Base-by-base conservation (phyloP, 768 basidiomycete species). In the Kwoniella sp. region DNA sequence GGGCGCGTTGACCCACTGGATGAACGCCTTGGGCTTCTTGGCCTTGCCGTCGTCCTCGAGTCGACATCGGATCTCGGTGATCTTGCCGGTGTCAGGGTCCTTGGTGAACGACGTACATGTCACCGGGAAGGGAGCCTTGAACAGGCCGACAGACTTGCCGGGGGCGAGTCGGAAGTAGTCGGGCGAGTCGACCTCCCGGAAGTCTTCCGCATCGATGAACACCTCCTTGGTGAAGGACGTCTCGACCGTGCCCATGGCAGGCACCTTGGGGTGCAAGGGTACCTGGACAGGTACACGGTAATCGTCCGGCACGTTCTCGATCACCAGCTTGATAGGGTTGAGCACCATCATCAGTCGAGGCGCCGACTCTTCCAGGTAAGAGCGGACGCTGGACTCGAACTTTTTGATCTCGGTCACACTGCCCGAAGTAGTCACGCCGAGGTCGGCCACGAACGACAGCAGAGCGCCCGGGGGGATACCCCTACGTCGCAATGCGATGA, bases 151-250 rank as follows among this genome's bases (percentile, higher is more conserved):
- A 0, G 90, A 89, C 78, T 96, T 96, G 39, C 92, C 92, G 6
- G 95, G 95, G 14, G 93, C 89, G 39, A 99, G 84, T 34, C 95
- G 85, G 83, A 92, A 98, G 76, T 95, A 99, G 70, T 98, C 92
- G 20, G 89, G 88, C 9, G 70, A 64, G 68, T 93, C 91, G 60
- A 88, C 82, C 29, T 86, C 76, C 46, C 95, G 81, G 80, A 99
- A 99, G 75, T 99, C 95, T 54, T 92, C 89, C 25, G 79, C 78
- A 57, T 99, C 93, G 67, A 98, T 96, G 76, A 87, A 96, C 51
- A 99, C 78, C 7, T 83, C 86, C 19, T 85, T 83, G 10, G 91
- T 88, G 76, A 96, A 64, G 53, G 89, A 87, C 25, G 79, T 79
- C 28, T 77, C 81, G 38, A 85, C 84, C 12, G 81, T 81, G 5